Conservation (phyloP, 139 green algal species). For the Chloropicon primus region DNA sequence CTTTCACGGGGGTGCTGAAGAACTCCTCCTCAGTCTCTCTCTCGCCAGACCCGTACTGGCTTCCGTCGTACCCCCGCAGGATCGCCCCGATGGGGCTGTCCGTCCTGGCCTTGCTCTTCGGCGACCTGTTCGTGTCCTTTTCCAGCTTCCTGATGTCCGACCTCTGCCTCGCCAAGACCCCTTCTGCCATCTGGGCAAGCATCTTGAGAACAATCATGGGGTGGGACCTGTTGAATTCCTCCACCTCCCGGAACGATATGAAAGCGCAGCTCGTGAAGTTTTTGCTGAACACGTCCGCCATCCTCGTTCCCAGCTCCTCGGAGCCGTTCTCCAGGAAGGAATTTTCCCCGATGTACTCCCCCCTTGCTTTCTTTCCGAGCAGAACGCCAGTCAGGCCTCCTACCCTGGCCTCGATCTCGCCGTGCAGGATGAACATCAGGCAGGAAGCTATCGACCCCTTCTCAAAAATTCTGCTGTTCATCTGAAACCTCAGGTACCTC, state of each 20-base stretch:
- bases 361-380: not conserved
- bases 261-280: not conserved
- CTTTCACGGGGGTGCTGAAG: not conserved
- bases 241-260: not conserved
- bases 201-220: not conserved
- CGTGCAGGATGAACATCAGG: not conserved
- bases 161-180: not conserved
- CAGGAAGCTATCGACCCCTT: not conserved
- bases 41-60: not conserved
- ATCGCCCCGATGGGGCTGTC: not conserved
- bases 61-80: not conserved
- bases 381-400: not conserved
- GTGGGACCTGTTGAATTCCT: not conserved
- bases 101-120: not conserved
- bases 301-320: not conserved
- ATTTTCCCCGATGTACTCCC: not conserved
- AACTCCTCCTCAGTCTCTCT: not conserved
- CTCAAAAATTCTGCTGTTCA: not conserved
- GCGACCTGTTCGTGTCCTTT: not conserved
- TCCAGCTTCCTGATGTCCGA: not conserved
- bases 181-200: not conserved
- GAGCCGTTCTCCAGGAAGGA: not conserved
- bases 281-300: not conserved
- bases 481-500: not conserved
- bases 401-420: not conserved